Evolutionary conservation across 371 early-diverging fungal species (phyloP), one percentile per base, ranked within the genome.

Genomic region (Mucor lusitanicus): DNA sequence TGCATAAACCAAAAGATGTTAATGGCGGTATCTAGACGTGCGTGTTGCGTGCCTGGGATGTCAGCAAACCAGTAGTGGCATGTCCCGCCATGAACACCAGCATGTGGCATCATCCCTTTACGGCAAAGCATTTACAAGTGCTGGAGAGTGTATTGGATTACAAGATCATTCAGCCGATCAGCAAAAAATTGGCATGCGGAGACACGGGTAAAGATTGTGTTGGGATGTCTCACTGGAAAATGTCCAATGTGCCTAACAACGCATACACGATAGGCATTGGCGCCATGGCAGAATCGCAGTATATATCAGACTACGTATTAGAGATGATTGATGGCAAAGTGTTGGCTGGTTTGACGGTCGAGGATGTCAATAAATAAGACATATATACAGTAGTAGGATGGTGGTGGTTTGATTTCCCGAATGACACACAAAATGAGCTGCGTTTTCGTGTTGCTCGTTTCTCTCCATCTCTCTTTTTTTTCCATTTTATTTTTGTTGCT

Each of bases 21-120:
- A 1, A 23, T 5, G 12, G 11, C 59, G 25, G 3, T 59, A 42
- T 59, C 19, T 67, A 93, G 93, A 98, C 99, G 2, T 96, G 96
- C 68, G 84, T 96, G 12, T 67, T 95, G 46, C 77, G 99, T 4
- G 99, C 99, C 1, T 97, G 98, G 97, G 92, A 96, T 69, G 75
- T 80, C 37, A 63, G 40, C 0, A 86, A 87, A 87, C 93, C 50
- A 62, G 94, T 75, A 12, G 58, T 96, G 19, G 87, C 92, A 6
- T 93, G 92, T 62, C 99, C 99, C 6, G 98, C 98, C 6, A 99
- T 98, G 98, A 99, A 99, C 71, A 97, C 97, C 11, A 85, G 89
- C 78, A 98, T 99, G 98, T 99, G 95, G 94, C 81, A 89, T 30
- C 96, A 99, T 78, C 97, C 95, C 19, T 86, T 95, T 25, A 99